Base-by-base conservation (phyloP, 148 eudicot species). In the Heliosperma pusillum region DNA sequence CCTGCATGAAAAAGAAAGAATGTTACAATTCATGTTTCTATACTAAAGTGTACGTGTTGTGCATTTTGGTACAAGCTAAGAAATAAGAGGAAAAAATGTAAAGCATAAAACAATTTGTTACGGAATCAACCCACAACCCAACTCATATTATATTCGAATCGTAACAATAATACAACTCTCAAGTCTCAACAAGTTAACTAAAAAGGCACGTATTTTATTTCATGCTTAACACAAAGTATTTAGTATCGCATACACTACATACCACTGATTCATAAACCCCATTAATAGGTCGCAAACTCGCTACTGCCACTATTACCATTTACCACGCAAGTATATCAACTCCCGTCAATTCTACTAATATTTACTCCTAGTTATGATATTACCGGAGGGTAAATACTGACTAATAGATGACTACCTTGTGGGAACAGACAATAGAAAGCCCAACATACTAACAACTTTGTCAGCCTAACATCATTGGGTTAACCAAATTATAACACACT, bases 1-100 rank as follows among this genome's bases (percentile, higher is more conserved):
- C 78, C 78, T 76, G 40, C 72, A 56, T 3, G 61, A 42, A 42
- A 47, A 70, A 70, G 8, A 53, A 22, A 24, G 21, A 44, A 22
- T 47, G 50, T 45, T 69, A 45, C 47, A 33, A 6, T 13, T 69
- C 50, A 47, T 4, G n/a, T 47, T 69, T 21, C 20, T 47, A n/a
- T n/a, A 20, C n/a, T 69, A 50, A 58, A 21, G 24, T 25, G 22
- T 12, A 67, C 52, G 3, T 27, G 63, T 59, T 22, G 24, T n/a
- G 11, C 22, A n/a, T 20, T 59, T 59, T 59, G 26, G 63, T 59
- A 59, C 25, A 13, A n/a, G 22, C 26, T 16, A 55, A 19, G 20
- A 55, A 19, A 16, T 55, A 55, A 55, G 9, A 10, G 15, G 26
- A 0, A 22, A 19, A 20, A 59, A 58, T 20, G 62, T 10, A 6